Conservation (phyloP, 495 filamentous ascomycete species). For the Xylaria venustula region DNA sequence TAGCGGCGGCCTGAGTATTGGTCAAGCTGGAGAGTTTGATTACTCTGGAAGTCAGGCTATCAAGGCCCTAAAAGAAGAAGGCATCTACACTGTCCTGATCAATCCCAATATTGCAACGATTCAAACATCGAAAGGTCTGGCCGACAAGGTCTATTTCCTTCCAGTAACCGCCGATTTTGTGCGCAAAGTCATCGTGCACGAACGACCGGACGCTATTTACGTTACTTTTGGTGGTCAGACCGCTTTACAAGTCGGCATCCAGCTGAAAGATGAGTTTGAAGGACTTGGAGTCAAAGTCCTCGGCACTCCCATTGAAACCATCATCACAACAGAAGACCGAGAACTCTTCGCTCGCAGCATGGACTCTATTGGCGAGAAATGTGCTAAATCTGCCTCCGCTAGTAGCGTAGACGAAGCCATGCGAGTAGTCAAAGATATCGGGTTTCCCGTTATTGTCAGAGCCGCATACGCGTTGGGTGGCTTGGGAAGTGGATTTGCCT, state of each 20-base stretch:
- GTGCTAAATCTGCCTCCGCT: constrained; percentile 93
- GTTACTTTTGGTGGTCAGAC: constrained; percentile 97
- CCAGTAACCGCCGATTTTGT: constrained; percentile 97
- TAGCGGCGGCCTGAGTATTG: constrained; percentile 91
- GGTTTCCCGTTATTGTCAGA: constrained; percentile 94
- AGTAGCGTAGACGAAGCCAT: constrained; percentile 83
- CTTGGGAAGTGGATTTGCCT: constrained; percentile 91
- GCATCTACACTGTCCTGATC: constrained; percentile 90
- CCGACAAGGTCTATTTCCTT: constrained; percentile 97
- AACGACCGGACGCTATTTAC: constrained; percentile 92
- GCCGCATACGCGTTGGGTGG: constrained; percentile 96
- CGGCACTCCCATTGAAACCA: constrained; percentile 94
- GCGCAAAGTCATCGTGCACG: constrained; percentile 89
- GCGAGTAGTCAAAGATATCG: constrained; percentile 79
- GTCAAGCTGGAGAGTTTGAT: constrained; percentile 96
- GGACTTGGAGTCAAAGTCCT: constrained; percentile 86
- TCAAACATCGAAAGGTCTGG: constrained; percentile 95
- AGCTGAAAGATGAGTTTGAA: constrained; percentile 95
- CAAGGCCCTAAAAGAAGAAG: constrained; percentile 95
- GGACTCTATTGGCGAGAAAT: constrained; percentile 97
- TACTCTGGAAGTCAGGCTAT: constrained; percentile 96
- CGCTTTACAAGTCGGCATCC: constrained; percentile 89
- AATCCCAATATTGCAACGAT: constrained; percentile 99
- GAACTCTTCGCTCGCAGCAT: constrained; percentile 96
- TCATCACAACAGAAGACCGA: constrained; percentile 97